phyloP scores from a whole-genome alignment of 345 rosid species.

The Crucihimalaya himalaica region DNA sequence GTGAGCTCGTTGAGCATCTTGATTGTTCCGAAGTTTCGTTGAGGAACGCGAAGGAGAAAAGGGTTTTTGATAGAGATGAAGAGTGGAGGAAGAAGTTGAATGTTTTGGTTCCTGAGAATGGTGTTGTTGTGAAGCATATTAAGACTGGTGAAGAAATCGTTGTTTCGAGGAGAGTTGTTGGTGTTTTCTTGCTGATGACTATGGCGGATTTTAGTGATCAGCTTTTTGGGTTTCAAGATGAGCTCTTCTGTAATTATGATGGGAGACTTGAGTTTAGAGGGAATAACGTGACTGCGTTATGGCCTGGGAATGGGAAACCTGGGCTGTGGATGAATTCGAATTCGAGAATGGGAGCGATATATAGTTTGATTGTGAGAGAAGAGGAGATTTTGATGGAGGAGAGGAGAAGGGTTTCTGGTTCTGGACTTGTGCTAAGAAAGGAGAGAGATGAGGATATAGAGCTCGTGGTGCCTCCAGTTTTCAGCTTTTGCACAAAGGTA shows the following conservation, averaged over 20 bases:
- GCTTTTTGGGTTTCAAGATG: conserved; percentile 74
- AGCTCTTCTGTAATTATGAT: conserved; percentile 56
- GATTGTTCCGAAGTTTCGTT: conserved; percentile 54
- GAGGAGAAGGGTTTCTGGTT: conserved; percentile 47
- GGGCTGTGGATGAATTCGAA: conserved; percentile 78
- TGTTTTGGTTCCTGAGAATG: conserved; percentile 57
- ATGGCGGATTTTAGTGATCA: conserved; percentile 97
- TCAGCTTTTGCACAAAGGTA: conserved; percentile 57
- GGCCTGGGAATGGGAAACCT: conserved; percentile 95
- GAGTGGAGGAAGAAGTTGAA: conserved; percentile 80
- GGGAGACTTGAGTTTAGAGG: conserved; percentile 73
- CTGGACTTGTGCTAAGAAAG: conserved; percentile 41
- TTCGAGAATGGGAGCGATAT: conserved; percentile 87
- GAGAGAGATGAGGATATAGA: conserved; percentile 72
- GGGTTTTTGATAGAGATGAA: conserved; percentile 58
- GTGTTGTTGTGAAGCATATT: conserved; percentile 65
- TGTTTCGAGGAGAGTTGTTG: conserved; percentile 71
- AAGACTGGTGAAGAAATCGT: conserved; percentile 73
- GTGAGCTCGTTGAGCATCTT: conserved; percentile 73
- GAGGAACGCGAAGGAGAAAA: conserved; percentile 62
- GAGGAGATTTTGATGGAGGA: conserved; percentile 70
- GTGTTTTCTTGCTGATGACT: conserved; percentile 68
- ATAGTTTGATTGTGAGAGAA: conserved; percentile 63
- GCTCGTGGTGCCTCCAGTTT: conserved; percentile 77
- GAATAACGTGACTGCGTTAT: conserved; percentile 55